These are phyloP conservation scores for Aspergillus avenaceus DNA, from an alignment of 495 filamentous ascomycete species.

Conservation along the genomic window DNA sequence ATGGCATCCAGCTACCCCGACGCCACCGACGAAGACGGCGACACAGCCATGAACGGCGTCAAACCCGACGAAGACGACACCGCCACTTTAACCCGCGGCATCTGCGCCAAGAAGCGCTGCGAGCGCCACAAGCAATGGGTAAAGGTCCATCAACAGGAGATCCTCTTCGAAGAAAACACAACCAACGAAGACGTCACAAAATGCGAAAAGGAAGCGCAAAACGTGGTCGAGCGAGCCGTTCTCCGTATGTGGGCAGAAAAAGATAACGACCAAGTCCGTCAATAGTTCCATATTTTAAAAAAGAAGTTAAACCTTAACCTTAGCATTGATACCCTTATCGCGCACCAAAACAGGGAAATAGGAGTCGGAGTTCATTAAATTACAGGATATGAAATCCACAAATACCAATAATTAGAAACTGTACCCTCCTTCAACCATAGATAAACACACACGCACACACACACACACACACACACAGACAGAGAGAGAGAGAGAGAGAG, in stretches of 20 bases:
- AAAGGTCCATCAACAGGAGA: conserved; percentile 49
- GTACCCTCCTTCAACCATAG: too few relatives aligned
- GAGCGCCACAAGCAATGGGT: conserved; percentile 50
- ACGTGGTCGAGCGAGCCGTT: conserved; percentile 43
- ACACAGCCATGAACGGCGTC: conserved; percentile 30
- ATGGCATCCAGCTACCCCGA: conserved; percentile 29
- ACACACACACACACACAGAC: too few relatives aligned
- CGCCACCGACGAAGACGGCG: conserved; percentile 31
- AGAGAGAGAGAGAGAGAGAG: too few relatives aligned
- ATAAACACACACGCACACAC: background rate
- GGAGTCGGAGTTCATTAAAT: conserved; percentile 1
- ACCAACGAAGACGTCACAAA: conserved; percentile 34
- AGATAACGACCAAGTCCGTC: conserved; percentile 23
- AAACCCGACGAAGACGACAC: conserved; percentile 24
- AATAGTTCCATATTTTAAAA: conserved; percentile 3
- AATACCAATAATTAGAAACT: background rate
- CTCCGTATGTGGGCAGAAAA: conserved; percentile 41
- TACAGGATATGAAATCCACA: background rate
- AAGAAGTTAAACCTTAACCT: background rate
- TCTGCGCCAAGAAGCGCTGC: conserved; percentile 51
- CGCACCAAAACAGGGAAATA: conserved; percentile 7
- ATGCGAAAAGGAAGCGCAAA: conserved; percentile 44
- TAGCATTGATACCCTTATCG: conserved; percentile 30
- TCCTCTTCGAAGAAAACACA: conserved; percentile 42
- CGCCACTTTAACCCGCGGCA: conserved; percentile 34